Base-by-base conservation (phyloP, 2,329 filamentous ascomycete genomes). In the Pleurostoma richardsiae region DNA sequence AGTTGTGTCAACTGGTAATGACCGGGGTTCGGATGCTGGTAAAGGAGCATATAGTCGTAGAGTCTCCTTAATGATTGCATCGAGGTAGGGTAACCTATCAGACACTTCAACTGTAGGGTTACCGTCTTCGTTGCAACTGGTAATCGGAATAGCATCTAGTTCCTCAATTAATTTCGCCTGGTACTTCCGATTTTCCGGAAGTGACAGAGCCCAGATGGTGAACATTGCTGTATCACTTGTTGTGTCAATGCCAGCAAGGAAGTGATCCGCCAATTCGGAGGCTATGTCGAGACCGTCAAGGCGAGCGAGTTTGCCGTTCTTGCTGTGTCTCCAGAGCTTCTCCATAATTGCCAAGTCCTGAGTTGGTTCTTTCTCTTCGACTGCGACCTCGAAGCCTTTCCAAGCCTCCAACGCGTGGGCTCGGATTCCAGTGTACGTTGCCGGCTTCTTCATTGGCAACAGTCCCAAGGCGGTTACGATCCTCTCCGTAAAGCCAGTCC, bases 161-260 rank as follows among this genome's bases (percentile, higher is more conserved):
- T 80, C 76, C 4, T 61, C 54, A 6, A 65, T 58, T 3, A 80
- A 57, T 6, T 61, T 66, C 1, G 69, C 52, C 54, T 80, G 76
- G n/a, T 67, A 69, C 6, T 51, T 46, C 5, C 52, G 44, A 43
- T 76, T 65, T 30, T 67, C 61, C 0, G 68, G 70, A 1, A 64
- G 61, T 0, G 76, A 78, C 1, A 80, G 63, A 0, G 68, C 60
- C 70, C 72, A 78, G 10, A 79, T 60, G 0, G 71, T 55, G 49
- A 75, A 78, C 67, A 75, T 76, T 2, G 76, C 49, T 0, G 73
- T 73, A 42, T 79, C 73, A 27, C 71, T 72, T 1, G 74, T 77
- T 1, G 76, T 79, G 48, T 79, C 72, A 7, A 78, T 74, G 0
- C 74, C 75, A 0, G 74, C 76, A 1, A 74, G 61, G 10, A 79